phyloP scores from a whole-genome alignment of 2,329 filamentous ascomycete genomes.

The Amesomyces nigricolor region DNA sequence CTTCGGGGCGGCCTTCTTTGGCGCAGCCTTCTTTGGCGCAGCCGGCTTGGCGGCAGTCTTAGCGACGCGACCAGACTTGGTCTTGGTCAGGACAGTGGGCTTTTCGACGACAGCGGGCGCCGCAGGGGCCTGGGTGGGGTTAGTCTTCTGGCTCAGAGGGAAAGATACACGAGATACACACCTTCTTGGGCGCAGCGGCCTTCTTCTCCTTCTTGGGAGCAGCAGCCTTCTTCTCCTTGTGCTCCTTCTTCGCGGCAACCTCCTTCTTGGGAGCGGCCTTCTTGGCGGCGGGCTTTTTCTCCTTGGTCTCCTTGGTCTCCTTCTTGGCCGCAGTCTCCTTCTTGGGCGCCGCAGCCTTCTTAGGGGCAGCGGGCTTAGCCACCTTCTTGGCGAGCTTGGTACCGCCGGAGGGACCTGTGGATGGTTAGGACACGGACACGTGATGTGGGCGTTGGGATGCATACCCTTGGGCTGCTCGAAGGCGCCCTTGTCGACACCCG shows the following conservation, averaged over 20 bases:
- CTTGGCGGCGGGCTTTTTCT: constrained; percentile 35
- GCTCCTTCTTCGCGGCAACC: constrained; percentile 30
- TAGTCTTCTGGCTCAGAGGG: background rate
- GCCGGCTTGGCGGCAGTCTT: constrained; percentile 56
- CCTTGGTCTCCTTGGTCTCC: constrained; percentile 35
- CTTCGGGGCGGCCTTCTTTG: constrained; percentile 44
- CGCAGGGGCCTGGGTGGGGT: constrained; percentile 50
- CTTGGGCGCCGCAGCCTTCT: constrained; percentile 32
- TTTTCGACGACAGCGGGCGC: constrained; percentile 64
- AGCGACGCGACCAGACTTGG: constrained; percentile 78
- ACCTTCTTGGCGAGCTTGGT: constrained; percentile 87
- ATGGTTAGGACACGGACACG: constrained; percentile 20
- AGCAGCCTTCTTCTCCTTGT: constrained; percentile 40
- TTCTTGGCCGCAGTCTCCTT: constrained; percentile 31
- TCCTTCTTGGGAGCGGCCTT: constrained; percentile 33
- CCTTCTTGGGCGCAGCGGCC: constrained; percentile 35
- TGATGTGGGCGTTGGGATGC: constrained; percentile 28
- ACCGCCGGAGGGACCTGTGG: constrained; percentile 70
- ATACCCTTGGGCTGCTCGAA: constrained; percentile 89
- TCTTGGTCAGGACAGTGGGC: constrained; percentile 67
- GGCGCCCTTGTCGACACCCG: constrained; percentile 77
- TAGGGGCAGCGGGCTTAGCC: constrained; percentile 34
- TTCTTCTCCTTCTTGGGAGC: constrained; percentile 35
- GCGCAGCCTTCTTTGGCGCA: constrained; percentile 42
- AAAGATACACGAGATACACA: background rate